A percentile compares a stretch with the other conserved stretches of the same genome.
phyloP scores from a whole-genome alignment of 495 filamentous ascomycete genomes.

The Penicillium crystallinum region DNA sequence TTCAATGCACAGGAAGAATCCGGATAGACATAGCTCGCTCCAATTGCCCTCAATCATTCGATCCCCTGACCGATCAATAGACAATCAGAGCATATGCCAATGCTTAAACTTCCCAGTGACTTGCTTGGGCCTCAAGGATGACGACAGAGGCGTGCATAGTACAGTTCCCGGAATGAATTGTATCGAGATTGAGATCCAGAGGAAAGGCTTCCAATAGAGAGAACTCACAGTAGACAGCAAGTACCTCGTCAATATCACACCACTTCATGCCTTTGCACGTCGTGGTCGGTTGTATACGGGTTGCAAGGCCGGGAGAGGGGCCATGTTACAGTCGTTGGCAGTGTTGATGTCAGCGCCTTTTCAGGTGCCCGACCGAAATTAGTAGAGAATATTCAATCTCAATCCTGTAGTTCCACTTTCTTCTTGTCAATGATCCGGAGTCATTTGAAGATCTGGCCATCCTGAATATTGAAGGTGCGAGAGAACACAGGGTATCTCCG shows the following conservation, averaged over 20 bases:
- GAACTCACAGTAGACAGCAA: background rate
- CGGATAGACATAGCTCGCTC: too few species aligned
- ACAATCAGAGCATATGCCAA: background rate
- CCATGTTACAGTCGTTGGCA: constrained; percentile 22
- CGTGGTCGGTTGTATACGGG: constrained; percentile 5
- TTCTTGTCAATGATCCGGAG: background rate
- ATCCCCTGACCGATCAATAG: background rate
- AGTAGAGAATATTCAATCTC: background rate
- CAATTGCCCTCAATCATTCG: background rate
- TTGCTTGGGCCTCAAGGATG: constrained; percentile 13
- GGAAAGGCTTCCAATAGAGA: too few species aligned
- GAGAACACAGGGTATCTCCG: background rate
- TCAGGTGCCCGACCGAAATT: background rate
- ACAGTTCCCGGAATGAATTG: background rate
- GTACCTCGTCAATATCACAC: background rate
- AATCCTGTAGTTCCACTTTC: background rate
- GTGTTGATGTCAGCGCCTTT: constrained; percentile 28
- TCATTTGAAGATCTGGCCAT: background rate
- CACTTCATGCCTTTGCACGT: background rate
- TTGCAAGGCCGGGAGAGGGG: constrained; percentile 1
- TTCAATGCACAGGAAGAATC: background rate
- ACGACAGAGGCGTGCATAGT: constrained; percentile 22
- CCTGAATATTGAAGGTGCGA: background rate
- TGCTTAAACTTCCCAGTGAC: constrained; percentile 3
- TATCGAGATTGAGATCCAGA: background rate